Conservation (phyloP, 495 filamentous ascomycete genomes). For the Rhizodiscina lignyota region DNA sequence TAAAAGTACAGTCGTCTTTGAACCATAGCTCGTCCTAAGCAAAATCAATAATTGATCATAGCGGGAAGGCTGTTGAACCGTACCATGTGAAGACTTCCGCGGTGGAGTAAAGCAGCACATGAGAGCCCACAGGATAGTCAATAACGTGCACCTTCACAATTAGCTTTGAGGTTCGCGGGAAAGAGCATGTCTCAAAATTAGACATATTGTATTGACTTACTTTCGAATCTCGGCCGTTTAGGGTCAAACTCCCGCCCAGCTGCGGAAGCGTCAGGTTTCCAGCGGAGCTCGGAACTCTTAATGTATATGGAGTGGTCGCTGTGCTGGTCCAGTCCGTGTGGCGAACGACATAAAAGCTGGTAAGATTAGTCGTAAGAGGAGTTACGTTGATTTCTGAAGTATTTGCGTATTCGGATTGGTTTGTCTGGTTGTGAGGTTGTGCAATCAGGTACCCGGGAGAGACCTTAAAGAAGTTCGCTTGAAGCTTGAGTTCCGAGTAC, state of each 20-base stretch:
- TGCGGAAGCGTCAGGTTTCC: constrained; percentile 48
- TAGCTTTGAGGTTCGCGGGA: too few species aligned
- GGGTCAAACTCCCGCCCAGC: constrained; percentile 38
- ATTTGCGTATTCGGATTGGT: too few species aligned
- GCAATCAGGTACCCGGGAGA: constrained; percentile 48
- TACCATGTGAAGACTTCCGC: constrained; percentile 31
- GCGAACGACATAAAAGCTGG: too few species aligned
- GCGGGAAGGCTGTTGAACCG: not conserved
- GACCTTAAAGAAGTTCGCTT: constrained; percentile 55
- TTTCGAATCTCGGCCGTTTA: constrained; percentile 62
- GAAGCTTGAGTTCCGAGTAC: constrained; percentile 61
- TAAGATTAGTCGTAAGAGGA: too few species aligned
- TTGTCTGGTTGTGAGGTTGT: too few species aligned
- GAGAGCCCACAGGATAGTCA: constrained; percentile 49
- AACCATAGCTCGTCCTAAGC: constrained; percentile 30
- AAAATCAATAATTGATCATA: not conserved
- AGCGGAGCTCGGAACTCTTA: constrained; percentile 42
- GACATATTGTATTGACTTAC: too few species aligned
- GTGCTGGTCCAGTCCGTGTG: too few species aligned
- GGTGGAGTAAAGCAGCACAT: constrained; percentile 54
- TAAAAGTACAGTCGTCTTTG: constrained; percentile 44
- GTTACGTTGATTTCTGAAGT: too few species aligned
- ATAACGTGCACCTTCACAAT: too few species aligned
- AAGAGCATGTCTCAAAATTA: too few species aligned
- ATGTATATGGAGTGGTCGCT: too few species aligned